Base-by-base conservation (phyloP, 331 rosid genomes). In the Saraca asoca region DNA sequence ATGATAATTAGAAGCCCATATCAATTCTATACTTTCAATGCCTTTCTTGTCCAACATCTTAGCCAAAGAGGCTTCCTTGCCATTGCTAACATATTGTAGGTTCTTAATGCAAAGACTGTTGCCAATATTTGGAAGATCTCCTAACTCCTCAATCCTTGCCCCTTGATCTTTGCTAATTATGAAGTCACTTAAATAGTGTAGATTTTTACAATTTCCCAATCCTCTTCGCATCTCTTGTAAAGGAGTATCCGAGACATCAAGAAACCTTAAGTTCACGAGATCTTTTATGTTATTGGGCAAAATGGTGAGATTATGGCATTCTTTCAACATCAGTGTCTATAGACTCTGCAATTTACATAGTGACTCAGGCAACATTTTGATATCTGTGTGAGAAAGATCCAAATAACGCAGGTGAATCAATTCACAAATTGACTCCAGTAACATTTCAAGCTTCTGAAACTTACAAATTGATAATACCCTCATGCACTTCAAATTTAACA, bases 261-360 rank as follows among this genome's bases (percentile, higher is more conserved):
- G 17, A 6, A 37, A 13, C 0, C 17, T 12, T n/a, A 58, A 16
- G 9, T 29, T 58, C 34, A 9, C 12, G 6, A 58, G 63, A 3
- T 34, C 35, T 0, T 13, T 8, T 12, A 58, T 17, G 2, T 39
- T 29, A 6, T 7, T 39, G 2, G 64, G 64, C 2, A 58, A 10
- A 0, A 0, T 0, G 2, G 5, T 0, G 7, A 58, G 64, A 16
- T 5, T 0, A 37, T 8, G 12, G 0, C 2, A 0, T 6, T 5
- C 5, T 9, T 7, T 0, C 16, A 31, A 13, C 15, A 9, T 16
- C 9, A 58, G 24, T 9, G 49, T 58, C 5, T 58, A 48, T 20
- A 58, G 16, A 12, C 11, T 54, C 39, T 20, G 17, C 34, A 58
- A 38, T 3, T 17, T 1, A 11, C 64, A 35, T 0, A 58, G 4